Evolutionary conservation across 805 yeast species (phyloP), one percentile per base, ranked within the genome.

Genomic region (Blastobotrys muscicola): DNA sequence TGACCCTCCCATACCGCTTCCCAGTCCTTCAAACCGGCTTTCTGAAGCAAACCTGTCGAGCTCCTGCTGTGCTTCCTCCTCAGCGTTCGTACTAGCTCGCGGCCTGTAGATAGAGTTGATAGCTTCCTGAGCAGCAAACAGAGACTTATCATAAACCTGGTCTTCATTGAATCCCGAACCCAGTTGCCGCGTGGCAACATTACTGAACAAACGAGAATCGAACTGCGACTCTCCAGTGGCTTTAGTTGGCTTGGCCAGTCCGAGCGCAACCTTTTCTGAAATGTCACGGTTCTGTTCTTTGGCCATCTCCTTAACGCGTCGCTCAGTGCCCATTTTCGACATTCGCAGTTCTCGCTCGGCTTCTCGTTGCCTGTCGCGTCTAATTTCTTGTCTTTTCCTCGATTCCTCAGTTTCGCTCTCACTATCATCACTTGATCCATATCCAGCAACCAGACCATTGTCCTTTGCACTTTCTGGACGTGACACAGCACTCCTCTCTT

Each of bases 141-240:
- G 57, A 1, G 85, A 79, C 41, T 59, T 68, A 48, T 77, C 82
- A 51, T 80, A 81, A 2, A 76, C 61, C 51, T 72, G 77, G 41
- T 71, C 78, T 23, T 68, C 74, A 29, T 54, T 53, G 38, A 53
- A 53, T 14, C 42, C 44, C 12, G 43, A 36, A 9, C 50, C 39
- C 10, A 45, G 39, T n/a, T 46, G 43, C 3, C 47, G 36, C 15
- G 67, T 67, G 1, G 74, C 61, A 1, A 73, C 73, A 26, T 68
- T 69, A 8, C 73, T 59, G 49, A 70, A 80, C 30, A 82, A 57
- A 29, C 84, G 66, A 0, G 84, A 68, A 53, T 82, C 90, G 51
- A 75, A 76, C 41, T 68, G 68, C 2, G 68, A 61, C 37, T 73
- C 80, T 7, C 55, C 57, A 36, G 51, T 36, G 11, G 45, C 44